Evolutionary conservation across 257 asterid genomes (phyloP).

Genomic region (Penstemon eatonii): DNA sequence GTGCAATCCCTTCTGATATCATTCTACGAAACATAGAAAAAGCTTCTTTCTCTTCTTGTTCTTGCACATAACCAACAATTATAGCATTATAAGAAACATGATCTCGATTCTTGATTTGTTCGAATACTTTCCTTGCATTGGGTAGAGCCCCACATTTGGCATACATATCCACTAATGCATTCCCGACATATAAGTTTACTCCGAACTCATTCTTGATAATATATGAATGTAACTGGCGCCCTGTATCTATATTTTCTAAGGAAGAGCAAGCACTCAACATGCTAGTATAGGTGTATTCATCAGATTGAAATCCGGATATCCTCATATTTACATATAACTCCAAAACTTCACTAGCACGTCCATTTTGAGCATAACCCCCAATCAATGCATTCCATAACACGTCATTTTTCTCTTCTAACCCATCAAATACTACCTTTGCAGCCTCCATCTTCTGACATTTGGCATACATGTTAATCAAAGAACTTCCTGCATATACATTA

Average conservation of each 20-base stretch:
- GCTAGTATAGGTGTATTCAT: conserved; percentile 86
- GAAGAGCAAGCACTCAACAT: conserved; percentile 83
- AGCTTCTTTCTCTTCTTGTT: conserved; percentile 63
- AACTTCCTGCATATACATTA: conserved; percentile 86
- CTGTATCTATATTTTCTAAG: conserved; percentile 47
- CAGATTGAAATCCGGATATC: conserved; percentile 51
- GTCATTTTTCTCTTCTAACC: conserved; percentile 57
- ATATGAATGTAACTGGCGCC: conserved; percentile 67
- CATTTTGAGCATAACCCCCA: conserved; percentile 82
- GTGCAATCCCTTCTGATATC: conserved; percentile 51
- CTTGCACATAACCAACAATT: conserved; percentile 80
- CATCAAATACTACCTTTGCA: conserved; percentile 65
- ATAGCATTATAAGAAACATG: conserved; percentile 89
- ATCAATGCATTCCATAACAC: conserved; percentile 85
- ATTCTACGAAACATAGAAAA: conserved; percentile 62
- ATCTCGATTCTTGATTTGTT: conserved; percentile 54
- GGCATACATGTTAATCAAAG: conserved; percentile 85
- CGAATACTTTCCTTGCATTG: conserved; percentile 64
- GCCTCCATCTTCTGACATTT: conserved; percentile 70
- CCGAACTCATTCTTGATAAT: conserved; percentile 60
- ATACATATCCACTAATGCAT: conserved; percentile 90
- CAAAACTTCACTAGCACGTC: conserved; percentile 58
- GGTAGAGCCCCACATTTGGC: conserved; percentile 70
- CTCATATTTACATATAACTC: conserved; percentile 55
- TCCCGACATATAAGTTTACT: conserved; percentile 65